Percentiles rank a stretch among this genome's conserved stretches.
These are phyloP conservation scores for Claviceps monticola DNA, from an alignment of 2,329 filamentous ascomycete genomes.

Conservation along the genomic window DNA sequence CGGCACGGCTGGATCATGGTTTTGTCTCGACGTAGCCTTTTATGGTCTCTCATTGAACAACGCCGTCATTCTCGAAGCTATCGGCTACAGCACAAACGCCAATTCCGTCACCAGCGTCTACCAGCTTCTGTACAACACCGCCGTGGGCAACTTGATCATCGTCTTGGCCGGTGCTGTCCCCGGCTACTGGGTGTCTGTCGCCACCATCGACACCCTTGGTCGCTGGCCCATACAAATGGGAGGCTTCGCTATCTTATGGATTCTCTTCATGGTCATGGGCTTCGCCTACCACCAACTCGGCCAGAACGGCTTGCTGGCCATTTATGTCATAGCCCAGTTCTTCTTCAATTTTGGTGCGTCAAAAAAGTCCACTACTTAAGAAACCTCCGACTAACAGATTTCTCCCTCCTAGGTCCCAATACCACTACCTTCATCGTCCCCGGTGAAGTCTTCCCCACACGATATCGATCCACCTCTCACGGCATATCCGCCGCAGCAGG, in stretches of 20 bases:
- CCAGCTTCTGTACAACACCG: constrained; percentile 57
- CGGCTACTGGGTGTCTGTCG: constrained; percentile 70
- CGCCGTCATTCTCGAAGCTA: constrained; percentile 53
- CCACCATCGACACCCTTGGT: constrained; percentile 57
- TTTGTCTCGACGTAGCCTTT: constrained; percentile 50
- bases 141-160: constrained; percentile 66
- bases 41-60: constrained; percentile 66
- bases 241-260: constrained; percentile 46
- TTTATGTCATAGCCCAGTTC: constrained; percentile 43
- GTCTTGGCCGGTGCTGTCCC: constrained; percentile 68
- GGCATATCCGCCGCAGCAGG: constrained; percentile 41
- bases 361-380: not conserved
- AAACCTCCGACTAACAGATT: not conserved
- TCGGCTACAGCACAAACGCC: constrained; percentile 47
- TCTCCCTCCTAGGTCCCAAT: constrained; percentile 28
- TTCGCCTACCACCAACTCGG: constrained; percentile 43
- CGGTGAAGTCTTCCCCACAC: constrained; percentile 42
- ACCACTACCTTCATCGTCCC: constrained; percentile 43
- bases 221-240: constrained; percentile 64
- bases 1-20: constrained; percentile 77
- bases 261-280: constrained; percentile 48
- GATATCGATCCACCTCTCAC: constrained; percentile 43
- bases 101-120: constrained; percentile 40
- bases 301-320: constrained; percentile 38
- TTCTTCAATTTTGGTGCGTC: constrained; percentile 40